Evolutionary conservation across 495 filamentous ascomycete genomes (phyloP), one percentile per base, ranked within the genome.

Genomic region (Cudoniella acicularis): DNA sequence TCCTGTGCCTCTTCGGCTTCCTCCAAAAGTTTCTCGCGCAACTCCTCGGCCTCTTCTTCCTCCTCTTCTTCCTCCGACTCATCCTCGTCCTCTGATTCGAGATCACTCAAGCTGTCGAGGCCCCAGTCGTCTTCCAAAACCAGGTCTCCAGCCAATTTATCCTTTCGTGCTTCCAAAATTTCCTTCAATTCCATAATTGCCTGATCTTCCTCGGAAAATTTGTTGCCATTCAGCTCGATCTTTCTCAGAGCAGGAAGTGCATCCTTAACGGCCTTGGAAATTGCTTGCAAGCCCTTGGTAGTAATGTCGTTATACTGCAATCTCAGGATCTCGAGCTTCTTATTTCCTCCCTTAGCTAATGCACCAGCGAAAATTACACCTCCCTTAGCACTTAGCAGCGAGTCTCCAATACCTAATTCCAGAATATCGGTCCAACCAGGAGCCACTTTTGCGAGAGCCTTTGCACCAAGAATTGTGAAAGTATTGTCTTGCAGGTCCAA

Each of bases 401-500:
- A 95, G 70, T 98, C 94, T 21, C 91, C 89, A 36, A 98, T 85
- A 49, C 91, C 93, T 21, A 98, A 77, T 72, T 97, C 95, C 61
- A 78, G 72, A 47, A 98, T 77, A 47, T 85, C 78, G 10, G 76
- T 73, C 94, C 94, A 98, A 50, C 80, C 77, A 0, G 80, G 76
- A 24, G 91, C 77, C 16, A 90, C 91, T 58, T 80, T 80, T 2
- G 88, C 84, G 43, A 98, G 77, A 25, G 92, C 91, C 64, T 75
- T 84, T 3, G 92, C 90, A 8, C 92, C 94, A 56, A 79, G 75
- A 30, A 85, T 63, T 8, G 95, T 98, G 68, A 98, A 98, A 10
- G 94, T 97, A 73, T 98, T 98, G 70, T 98, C 94, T 74, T 98
- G 92, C 63, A 98, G 73, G 79, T 98, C 94, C 36, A 98, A 70